Evolutionary conservation across 1,284 basidiomycete species (phyloP), one percentile per base, ranked within the genome.

Genomic region (Tylopilus orsonianus): DNA sequence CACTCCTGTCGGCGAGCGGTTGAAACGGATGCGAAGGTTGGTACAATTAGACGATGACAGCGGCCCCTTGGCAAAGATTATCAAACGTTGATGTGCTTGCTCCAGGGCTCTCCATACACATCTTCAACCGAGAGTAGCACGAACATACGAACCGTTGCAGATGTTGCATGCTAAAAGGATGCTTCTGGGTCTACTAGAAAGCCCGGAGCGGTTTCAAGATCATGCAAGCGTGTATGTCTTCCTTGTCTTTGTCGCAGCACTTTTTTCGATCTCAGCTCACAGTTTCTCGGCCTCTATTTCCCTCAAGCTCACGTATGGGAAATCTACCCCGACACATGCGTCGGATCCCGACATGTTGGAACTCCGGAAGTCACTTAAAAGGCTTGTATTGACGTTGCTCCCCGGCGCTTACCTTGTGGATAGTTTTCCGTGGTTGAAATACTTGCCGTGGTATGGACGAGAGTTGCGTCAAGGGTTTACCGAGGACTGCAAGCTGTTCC

Each of bases 241-340:
- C 24, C 26, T n/a, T 16, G 8, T 10, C 13, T 32, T 23, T 29
- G 29, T 32, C 29, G n/a, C 18, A 5, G 9, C 22, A 1, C 9
- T 32, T 18, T 18, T 19, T 34, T 26, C 13, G 9, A 49, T 18
- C 16, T 18, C 12, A 9, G 12, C 5, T 26, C 12, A 19, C 20
- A 58, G 53, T 36, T 55, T 18, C n/a, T 24, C 41, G 4, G 53
- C 34, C 4, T 37, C 47, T 6, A 18, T 51, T 20, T 44, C 24
- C 16, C 52, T 58, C 14, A 30, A 39, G 14, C 23, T 58, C 8
- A 34, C 48, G n/a, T 55, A 58, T 0, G 53, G 56, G 20, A 55
- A 14, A 27, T 29, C 36, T 12, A 24, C 38, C 2, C 33, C 41
- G 10, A 33, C 41, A 6, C 18, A 41, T 30, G 41, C 36, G 2